phyloP scores from a whole-genome alignment of 305 asterid species.

The Rubia peregrina region DNA sequence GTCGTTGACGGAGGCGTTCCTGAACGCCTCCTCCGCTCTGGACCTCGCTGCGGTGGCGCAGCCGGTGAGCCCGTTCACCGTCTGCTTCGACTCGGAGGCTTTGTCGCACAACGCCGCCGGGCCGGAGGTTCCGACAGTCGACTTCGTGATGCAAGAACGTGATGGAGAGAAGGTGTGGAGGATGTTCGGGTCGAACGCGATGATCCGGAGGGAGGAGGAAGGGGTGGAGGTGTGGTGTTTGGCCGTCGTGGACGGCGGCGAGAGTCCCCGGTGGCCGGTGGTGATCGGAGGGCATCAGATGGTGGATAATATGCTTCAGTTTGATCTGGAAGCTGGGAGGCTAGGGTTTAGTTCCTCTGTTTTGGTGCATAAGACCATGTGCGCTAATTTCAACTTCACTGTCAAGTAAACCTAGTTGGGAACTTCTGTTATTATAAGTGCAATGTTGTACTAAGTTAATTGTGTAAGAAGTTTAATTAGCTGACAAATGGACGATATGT shows the following conservation, averaged over 20 bases:
- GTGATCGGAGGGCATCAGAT: constrained; percentile 55
- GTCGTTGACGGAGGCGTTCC: constrained; percentile 3
- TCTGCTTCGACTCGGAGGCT: constrained; percentile 8
- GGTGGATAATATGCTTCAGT: constrained; percentile 43
- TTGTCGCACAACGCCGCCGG: constrained; percentile 6
- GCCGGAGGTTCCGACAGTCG: constrained; percentile 16
- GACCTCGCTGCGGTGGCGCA: constrained; percentile 13
- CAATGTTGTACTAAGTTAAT: too few relatives aligned
- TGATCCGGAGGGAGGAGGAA: constrained; percentile 13
- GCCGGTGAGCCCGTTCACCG: constrained; percentile 16
- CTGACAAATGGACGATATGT: too few relatives aligned
- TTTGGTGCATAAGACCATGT: constrained; percentile 39
- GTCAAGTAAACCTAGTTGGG: constrained; percentile 12
- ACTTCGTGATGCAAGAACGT: constrained; percentile 10
- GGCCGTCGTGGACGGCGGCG: constrained; percentile 44
- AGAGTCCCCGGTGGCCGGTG: constrained; percentile 19
- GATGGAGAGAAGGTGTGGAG: constrained; percentile 11
- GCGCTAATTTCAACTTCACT: constrained; percentile 51
- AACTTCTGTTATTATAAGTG: neutral
- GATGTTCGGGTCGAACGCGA: constrained; percentile 17
- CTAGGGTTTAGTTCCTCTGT: constrained; percentile 44
- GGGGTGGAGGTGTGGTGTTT: constrained; percentile 19
- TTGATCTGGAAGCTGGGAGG: constrained; percentile 32
- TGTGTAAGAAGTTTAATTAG: too few relatives aligned
- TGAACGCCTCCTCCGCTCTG: constrained; percentile 12